Conservation (phyloP, 1,284 basidiomycete species). For the Cryptococcus sp. region DNA sequence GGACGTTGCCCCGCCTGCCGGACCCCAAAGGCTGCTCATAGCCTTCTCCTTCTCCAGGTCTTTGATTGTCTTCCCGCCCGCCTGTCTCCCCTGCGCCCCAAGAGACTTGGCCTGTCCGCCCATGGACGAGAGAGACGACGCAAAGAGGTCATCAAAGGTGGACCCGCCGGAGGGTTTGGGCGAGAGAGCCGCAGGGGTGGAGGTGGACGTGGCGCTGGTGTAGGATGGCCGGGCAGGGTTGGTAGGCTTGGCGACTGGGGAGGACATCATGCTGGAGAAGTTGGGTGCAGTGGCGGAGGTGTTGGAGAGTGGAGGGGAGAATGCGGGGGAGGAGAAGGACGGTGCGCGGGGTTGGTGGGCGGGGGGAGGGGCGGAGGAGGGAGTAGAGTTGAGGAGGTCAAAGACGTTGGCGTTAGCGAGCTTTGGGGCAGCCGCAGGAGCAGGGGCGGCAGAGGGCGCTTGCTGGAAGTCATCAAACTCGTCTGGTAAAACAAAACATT, state of each 20-base stretch:
- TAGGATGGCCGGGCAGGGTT: slow-evolving; percentile 24
- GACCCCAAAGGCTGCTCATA: slow-evolving; percentile 67
- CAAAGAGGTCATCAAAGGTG: slow-evolving; percentile 86
- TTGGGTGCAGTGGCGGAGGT: slow-evolving; percentile 21
- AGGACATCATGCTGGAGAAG: slow-evolving; percentile 13
- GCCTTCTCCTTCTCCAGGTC: slow-evolving; percentile 83
- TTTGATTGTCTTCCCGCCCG: slow-evolving; percentile 68
- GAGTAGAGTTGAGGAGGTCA: slow-evolving; percentile 52
- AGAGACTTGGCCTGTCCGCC: slow-evolving; percentile 24
- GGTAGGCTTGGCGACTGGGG: slow-evolving; percentile 8
- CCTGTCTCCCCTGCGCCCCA: slow-evolving; percentile 11
- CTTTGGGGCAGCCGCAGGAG: slow-evolving; percentile 26
- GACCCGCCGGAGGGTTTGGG: slow-evolving; percentile 17
- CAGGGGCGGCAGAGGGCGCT: slow-evolving; percentile 54
- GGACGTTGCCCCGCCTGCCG: slow-evolving; percentile 2
- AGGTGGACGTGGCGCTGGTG: slow-evolving; percentile 17
- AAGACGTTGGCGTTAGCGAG: slow-evolving; percentile 51
- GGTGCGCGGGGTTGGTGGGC: slow-evolving; percentile 18
- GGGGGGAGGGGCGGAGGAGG: slow-evolving; percentile 32
- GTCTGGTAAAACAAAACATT: too few species aligned
- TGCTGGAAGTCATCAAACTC: slow-evolving; percentile 91
- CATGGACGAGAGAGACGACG: slow-evolving; percentile 66
- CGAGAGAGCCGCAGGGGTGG: slow-evolving; percentile 34
- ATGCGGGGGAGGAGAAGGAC: slow-evolving; percentile 14
- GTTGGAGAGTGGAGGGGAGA: slow-evolving; percentile 12